These are phyloP conservation scores for Talaromyces nanjingensis DNA, from an alignment of 495 filamentous ascomycete species.

Conservation along the genomic window DNA sequence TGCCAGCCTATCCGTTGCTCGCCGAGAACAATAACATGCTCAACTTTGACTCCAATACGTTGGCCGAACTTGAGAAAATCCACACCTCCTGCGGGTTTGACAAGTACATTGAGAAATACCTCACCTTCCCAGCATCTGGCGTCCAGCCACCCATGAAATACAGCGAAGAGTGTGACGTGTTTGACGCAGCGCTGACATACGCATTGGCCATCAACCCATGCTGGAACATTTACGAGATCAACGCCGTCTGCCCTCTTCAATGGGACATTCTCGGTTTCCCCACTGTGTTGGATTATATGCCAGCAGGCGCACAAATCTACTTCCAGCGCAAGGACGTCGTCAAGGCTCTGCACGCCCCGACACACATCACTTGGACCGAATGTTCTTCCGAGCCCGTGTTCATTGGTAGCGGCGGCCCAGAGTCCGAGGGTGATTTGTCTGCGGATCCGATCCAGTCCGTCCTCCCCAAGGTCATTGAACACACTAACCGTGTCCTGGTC, in stretches of 20 bases:
- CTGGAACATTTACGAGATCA: constrained; percentile 54
- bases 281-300: constrained; percentile 28
- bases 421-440: constrained; percentile 30
- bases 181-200: constrained; percentile 39
- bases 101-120: constrained; percentile 47
- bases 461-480: constrained; percentile 56
- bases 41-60: constrained; percentile 49
- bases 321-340: constrained; percentile 54
- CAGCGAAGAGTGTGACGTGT: constrained; percentile 44
- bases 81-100: constrained; percentile 51
- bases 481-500: constrained; percentile 52
- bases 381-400: constrained; percentile 39
- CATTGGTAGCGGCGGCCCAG: constrained; percentile 30
- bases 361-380: constrained; percentile 31
- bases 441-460: constrained; percentile 40
- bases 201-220: constrained; percentile 49
- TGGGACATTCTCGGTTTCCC: constrained; percentile 46
- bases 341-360: constrained; percentile 49
- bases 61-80: constrained; percentile 37
- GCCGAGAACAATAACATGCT: constrained; percentile 47
- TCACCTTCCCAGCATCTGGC: constrained; percentile 46
- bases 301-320: constrained; percentile 41
- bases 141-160: constrained; percentile 27
- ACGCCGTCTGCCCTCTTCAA: constrained; percentile 32
- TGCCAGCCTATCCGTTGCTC: constrained; percentile 40